Evolutionary conservation across 495 filamentous ascomycete species (phyloP).

Genomic region (Hypoxylon fragiforme): DNA sequence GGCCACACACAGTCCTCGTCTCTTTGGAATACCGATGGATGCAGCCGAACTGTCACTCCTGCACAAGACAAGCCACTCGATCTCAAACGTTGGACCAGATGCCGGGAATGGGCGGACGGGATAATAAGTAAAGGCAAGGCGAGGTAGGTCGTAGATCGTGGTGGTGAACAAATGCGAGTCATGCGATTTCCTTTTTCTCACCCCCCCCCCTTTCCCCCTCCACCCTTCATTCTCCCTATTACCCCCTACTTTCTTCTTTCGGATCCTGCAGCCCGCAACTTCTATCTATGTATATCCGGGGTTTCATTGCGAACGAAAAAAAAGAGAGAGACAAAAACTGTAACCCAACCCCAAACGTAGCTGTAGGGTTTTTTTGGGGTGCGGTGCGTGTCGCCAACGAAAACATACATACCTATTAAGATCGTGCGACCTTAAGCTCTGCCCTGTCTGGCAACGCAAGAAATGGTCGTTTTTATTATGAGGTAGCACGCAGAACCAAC

Average conservation of each 20-base stretch:
- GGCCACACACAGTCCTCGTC: too few relatives aligned
- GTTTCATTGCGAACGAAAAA: slow-evolving; percentile 18
- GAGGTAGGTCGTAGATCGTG: too few relatives aligned
- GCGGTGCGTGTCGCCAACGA: neutral
- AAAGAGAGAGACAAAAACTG: slow-evolving; percentile 5
- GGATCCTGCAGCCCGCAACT: slow-evolving; percentile 21
- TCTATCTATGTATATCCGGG: slow-evolving; percentile 30
- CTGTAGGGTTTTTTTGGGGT: too few relatives aligned
- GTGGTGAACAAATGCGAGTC: slow-evolving; percentile 31
- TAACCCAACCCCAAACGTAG: too few relatives aligned
- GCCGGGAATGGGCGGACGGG: slow-evolving; percentile 30
- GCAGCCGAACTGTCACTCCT: slow-evolving; percentile 33
- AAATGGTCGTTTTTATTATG: slow-evolving; percentile 20
- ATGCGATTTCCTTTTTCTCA: slow-evolving; percentile 10
- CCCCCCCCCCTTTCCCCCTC: neutral
- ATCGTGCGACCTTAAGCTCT: slow-evolving; percentile 20
- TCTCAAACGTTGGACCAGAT: slow-evolving; percentile 32
- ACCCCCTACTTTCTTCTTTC: slow-evolving; percentile 13
- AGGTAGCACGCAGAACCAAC: slow-evolving; percentile 29
- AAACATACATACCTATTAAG: slow-evolving; percentile 21
- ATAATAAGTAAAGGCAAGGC: too few relatives aligned
- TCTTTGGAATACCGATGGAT: slow-evolving; percentile 29
- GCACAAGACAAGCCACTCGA: slow-evolving; percentile 25
- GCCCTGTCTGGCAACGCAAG: slow-evolving; percentile 18
- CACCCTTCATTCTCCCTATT: too few relatives aligned